Base-by-base conservation (phyloP, 2,329 filamentous ascomycete genomes). In the Chalaropsis thielavioides region DNA sequence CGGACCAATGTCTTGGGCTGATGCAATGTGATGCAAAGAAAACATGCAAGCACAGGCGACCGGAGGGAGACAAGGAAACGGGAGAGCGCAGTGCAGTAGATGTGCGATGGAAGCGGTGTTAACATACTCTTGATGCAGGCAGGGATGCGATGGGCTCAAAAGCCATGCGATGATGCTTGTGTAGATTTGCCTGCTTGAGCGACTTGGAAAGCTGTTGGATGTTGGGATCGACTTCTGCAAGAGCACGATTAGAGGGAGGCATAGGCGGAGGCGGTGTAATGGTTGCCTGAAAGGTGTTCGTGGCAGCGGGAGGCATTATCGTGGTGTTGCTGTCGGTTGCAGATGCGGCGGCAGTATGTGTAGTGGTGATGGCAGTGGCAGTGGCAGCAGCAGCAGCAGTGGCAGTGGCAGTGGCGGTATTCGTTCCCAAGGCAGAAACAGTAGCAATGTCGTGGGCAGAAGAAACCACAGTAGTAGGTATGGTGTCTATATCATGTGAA, bases 101-200 rank as follows among this genome's bases (percentile, higher is more conserved):
- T 40, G 31, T 27, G 46, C 35, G 61, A 13, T 31, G 24, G 66
- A 61, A 64, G 61, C 63, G 38, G n/a, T 35, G 61, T 65, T 65
- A 66, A 82, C 87, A 76, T 84, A 92, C 90, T 76, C 89, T 83
- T 58, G 90, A 92, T 40, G 83, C 81, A 44, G 94, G 92, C 63
- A 97, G 80, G 43, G 94, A 97, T 35, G 62, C 65, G 68, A 96
- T 86, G 41, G 92, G 87, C 73, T 96, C 92, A 72, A 92, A 97
- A 54, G 88, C 61, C 58, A 66, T 66, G 11, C 65, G 65, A 66
- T 66, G 43, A 17, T 62, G 61, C 31, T 58, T 66, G 13, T 51
- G 58, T 15, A 66, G 41, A 46, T 61, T 66, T 51, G 54, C 65
- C n/a, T 66, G 61, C 54, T 66, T 66, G 41, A 66, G 61, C 19